Percentiles rank a stretch among this genome's conserved stretches.
Evolutionary conservation across 257 asterid species (phyloP).

Genomic region (Galeopsis tetrahit): DNA sequence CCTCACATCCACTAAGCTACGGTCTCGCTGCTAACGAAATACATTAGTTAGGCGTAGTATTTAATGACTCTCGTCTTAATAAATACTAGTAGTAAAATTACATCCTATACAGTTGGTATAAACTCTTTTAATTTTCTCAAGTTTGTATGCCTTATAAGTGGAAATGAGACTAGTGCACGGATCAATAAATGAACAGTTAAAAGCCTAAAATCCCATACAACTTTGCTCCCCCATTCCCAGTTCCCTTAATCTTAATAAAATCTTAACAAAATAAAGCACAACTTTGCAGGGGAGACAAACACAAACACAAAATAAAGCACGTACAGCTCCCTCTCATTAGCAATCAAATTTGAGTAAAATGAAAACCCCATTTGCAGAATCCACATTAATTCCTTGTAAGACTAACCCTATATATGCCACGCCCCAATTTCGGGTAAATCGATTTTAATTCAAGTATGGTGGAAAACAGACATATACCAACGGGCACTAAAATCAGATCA

Average conservation of each 20-base stretch:
- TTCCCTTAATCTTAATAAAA: no score
- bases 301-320: no score
- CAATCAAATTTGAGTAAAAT: constrained; percentile 68
- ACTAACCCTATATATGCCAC: constrained; percentile 80
- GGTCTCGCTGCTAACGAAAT: not conserved
- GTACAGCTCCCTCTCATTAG: no score
- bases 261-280: no score
- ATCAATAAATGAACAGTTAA: constrained; percentile 44
- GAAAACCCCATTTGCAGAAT: constrained; percentile 93
- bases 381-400: constrained; percentile 90
- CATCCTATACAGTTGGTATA: not conserved
- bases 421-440: constrained; percentile 60
- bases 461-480: constrained; percentile 70
- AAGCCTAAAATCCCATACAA: constrained; percentile 47
- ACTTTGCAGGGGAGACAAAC: no score
- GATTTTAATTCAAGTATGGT: constrained; percentile 68
- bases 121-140: not conserved
- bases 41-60: not conserved
- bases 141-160: not conserved
- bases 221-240: constrained; percentile 40
- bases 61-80: not conserved
- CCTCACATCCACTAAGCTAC: constrained; percentile 17
- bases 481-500: constrained; percentile 73
- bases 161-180: constrained; percentile 37
- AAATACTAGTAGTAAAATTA: not conserved